phyloP scores from a whole-genome alignment of 192 early-diverging fungal genomes.

The Gamsiella multidivaricata region DNA sequence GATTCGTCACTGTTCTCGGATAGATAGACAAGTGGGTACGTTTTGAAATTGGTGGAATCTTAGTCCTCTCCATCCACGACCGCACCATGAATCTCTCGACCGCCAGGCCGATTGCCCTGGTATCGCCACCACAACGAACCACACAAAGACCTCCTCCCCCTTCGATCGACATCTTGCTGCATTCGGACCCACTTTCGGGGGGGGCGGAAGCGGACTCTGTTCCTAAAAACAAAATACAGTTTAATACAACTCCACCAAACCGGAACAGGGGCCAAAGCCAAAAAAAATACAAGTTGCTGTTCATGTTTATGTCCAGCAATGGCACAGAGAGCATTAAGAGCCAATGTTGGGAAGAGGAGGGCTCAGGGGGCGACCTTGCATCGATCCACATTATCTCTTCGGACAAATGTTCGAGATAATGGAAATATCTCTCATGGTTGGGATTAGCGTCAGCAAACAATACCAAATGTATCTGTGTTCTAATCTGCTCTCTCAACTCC shows the following conservation, averaged over 20 bases:
- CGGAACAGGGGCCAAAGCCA: no score
- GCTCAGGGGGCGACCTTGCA: not conserved
- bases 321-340: not conserved
- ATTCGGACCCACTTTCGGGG: not conserved
- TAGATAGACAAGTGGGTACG: not conserved
- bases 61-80: slow-evolving; percentile 4
- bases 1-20: no score
- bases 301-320: no score
- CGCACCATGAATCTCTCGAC: no score
- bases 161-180: no score
- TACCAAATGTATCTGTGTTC: slow-evolving; percentile 1
- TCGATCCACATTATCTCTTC: not conserved
- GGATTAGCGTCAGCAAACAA: no score
- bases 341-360: not conserved
- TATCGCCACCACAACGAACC: no score
- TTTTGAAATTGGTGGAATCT: slow-evolving; percentile 22
- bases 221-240: slow-evolving; percentile 28
- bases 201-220: no score
- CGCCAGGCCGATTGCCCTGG: no score
- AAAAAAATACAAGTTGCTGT: no score
- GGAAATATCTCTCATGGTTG: not conserved
- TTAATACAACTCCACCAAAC: slow-evolving; percentile 22
- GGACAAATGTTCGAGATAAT: not conserved
- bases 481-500: slow-evolving; percentile 4
- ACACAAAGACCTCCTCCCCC: no score